Evolutionary conservation across 2,329 filamentous ascomycete species (phyloP).

Genomic region (Coniochaeta sp.): DNA sequence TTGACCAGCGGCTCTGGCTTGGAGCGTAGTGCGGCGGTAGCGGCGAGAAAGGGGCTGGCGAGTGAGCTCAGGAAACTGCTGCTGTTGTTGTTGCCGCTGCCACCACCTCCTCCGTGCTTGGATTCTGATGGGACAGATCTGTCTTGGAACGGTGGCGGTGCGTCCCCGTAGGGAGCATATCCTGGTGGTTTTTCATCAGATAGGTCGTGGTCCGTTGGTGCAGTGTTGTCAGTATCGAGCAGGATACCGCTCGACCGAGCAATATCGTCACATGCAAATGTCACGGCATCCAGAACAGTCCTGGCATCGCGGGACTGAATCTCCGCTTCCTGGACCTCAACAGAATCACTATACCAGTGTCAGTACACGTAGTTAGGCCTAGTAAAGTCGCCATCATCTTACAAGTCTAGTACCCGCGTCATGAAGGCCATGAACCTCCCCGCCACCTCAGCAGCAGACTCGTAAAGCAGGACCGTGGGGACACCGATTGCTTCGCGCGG

Average conservation of each 20-base stretch:
- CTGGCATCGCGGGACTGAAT: neutral
- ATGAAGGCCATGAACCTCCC: too few species aligned
- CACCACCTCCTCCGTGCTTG: too few species aligned
- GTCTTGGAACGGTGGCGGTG: neutral
- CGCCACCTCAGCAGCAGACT: too few species aligned
- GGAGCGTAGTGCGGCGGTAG: slow-evolving; percentile 22
- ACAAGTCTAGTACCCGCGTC: too few species aligned
- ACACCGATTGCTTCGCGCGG: too few species aligned
- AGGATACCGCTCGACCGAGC: neutral
- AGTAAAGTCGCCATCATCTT: too few species aligned
- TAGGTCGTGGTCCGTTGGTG: neutral
- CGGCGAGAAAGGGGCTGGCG: slow-evolving; percentile 21
- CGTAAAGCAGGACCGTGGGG: too few species aligned
- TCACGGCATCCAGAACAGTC: neutral
- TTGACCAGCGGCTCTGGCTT: slow-evolving; percentile 29
- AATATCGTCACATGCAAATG: neutral
- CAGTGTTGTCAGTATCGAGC: neutral
- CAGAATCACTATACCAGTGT: too few species aligned
- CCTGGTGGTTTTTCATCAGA: neutral
- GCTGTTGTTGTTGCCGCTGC: neutral
- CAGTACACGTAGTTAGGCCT: too few species aligned
- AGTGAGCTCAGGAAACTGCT: neutral
- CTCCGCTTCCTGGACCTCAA: too few species aligned
- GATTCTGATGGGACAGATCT: neutral
- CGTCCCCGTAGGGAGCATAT: neutral